A percentile compares a stretch with the other conserved stretches of the same genome.
Conservation (phyloP, 805 yeast species). For the Candida germanica region DNA sequence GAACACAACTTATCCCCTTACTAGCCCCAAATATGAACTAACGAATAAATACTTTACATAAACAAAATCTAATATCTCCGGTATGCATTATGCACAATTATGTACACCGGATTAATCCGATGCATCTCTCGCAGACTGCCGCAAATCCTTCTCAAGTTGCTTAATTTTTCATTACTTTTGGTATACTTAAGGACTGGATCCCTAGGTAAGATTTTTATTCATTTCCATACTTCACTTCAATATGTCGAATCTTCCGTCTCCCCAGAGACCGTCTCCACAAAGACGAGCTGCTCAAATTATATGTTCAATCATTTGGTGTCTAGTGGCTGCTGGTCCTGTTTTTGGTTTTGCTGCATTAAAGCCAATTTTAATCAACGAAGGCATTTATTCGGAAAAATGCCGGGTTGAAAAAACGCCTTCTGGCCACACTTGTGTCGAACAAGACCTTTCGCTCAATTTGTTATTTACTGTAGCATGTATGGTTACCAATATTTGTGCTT, state of each 20-base stretch:
- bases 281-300: slow-evolving; percentile 50
- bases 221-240: too few species aligned
- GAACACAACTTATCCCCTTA: slow-evolving; percentile 38
- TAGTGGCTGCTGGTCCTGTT: slow-evolving; percentile 87
- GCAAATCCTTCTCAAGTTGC: too few species aligned
- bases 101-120: too few species aligned
- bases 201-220: too few species aligned
- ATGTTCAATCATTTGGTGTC: slow-evolving; percentile 84
- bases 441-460: slow-evolving; percentile 76
- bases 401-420: slow-evolving; percentile 12
- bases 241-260: too few species aligned
- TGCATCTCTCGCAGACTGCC: too few species aligned
- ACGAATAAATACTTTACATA: too few species aligned
- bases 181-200: too few species aligned
- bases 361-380: slow-evolving; percentile 73
- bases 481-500: slow-evolving; percentile 77
- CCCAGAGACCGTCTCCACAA: slow-evolving; percentile 11
- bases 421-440: slow-evolving; percentile 54
- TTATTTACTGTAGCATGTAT: slow-evolving; percentile 87
- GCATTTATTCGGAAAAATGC: slow-evolving; percentile 69
- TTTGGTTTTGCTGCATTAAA: slow-evolving; percentile 96
- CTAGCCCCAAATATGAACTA: too few species aligned
- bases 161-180: too few species aligned
- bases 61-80: too few species aligned
- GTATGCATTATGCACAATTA: too few species aligned